Evolutionary conservation across 257 asterid genomes (phyloP), one percentile per base, ranked within the genome.

Genomic region (Plantago ovata): DNA sequence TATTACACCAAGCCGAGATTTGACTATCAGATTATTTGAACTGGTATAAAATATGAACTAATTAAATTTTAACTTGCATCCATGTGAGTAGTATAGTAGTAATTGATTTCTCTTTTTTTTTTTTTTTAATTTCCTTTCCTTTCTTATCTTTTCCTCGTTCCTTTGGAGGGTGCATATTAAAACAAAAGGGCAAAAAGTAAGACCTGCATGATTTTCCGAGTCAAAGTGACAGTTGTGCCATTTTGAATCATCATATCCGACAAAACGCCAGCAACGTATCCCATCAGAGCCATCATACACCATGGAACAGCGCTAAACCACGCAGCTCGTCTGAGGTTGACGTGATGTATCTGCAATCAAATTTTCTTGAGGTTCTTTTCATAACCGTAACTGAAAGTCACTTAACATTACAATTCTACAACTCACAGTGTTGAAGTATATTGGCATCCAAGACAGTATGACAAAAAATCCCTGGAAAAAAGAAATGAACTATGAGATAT

Each of bases 221-320:
- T 92, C 63, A 75, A 64, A 61, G 98, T 92, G 66, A 88, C 87
- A 70, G 77, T 88, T 57, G 63, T 72, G 62, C 98, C 94, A 33
- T 68, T 77, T 72, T 80, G 83, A 61, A 88, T 84, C 97, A 92
- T 88, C 80, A 54, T 67, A 75, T 92, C 97, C 22, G 98, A 92
- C 69, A 69, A 68, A 49, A 77, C 83, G 41, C 98, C 97, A 73
- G 97, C 95, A 59, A 88, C 66, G 63, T 92, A 92, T 63, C 98
- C 98, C 45, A 75, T 60, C 38, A 86, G 42, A 52, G 97, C 97
- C 98, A 92, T 92, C 94, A 89, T 81, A 75, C 85, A 74, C 98
- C 98, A 92, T 22, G 98, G 97, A 74, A 86, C 83, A 49, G 97
- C 98, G 65, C 98, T 92, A 68, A 88, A 92, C 98, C 97, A 92